phyloP scores from a whole-genome alignment of 495 filamentous ascomycete species.

The Pseudomonodictys pantanalensis region DNA sequence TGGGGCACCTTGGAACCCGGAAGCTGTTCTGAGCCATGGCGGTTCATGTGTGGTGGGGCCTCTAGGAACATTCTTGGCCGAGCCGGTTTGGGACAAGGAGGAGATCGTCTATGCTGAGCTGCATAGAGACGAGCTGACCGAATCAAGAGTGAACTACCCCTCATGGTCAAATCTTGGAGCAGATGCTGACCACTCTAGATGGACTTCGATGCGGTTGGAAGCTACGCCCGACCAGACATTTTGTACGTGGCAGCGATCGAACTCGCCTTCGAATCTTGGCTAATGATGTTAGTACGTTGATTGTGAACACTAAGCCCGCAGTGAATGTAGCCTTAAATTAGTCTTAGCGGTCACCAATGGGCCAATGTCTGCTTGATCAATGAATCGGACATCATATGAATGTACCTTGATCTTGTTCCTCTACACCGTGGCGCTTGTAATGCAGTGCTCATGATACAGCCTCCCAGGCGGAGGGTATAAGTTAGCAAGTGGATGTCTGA shows the following conservation, averaged over 20 bases:
- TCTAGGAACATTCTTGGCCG: constrained; percentile 40
- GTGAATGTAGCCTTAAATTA: constrained; percentile 41
- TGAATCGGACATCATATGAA: not conserved
- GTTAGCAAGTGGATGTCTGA: too few relatives aligned
- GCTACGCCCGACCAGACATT: constrained; percentile 45
- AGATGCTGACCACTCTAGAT: constrained; percentile 31
- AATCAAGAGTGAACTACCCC: constrained; percentile 40
- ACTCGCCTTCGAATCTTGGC: constrained; percentile 10
- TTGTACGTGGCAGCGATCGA: constrained; percentile 39
- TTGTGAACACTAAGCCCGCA: constrained; percentile 42
- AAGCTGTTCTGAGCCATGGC: constrained; percentile 44
- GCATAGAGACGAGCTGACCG: constrained; percentile 38
- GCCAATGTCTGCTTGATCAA: too few relatives aligned
- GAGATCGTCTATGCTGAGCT: constrained; percentile 44
- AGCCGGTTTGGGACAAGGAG: constrained; percentile 46
- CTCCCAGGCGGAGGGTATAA: too few relatives aligned
- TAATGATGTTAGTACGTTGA: constrained; percentile 35
- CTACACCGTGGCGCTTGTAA: too few relatives aligned
- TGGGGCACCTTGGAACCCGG: constrained; percentile 39
- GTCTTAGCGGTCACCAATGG: too few relatives aligned
- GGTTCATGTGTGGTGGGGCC: constrained; percentile 45
- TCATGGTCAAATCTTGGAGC: not conserved
- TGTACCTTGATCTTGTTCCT: too few relatives aligned
- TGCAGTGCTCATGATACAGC: too few relatives aligned
- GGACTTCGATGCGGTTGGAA: constrained; percentile 47